These are phyloP conservation scores for Bacterosira constricta DNA, from an alignment of 108 stramenopile species.

Conservation along the genomic window DNA sequence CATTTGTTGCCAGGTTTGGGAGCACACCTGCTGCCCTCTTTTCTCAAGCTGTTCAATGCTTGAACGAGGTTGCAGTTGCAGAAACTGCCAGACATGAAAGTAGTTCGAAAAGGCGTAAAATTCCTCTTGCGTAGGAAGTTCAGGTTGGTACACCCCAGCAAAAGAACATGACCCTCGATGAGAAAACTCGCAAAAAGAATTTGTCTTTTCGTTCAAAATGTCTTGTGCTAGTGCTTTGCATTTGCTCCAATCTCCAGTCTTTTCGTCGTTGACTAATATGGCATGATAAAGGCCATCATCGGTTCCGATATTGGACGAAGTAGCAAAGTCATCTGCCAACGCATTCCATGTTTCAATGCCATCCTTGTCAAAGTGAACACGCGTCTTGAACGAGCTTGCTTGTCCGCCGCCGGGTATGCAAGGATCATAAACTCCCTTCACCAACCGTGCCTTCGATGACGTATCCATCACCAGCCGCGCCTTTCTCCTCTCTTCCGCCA, in stretches of 20 bases:
- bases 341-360: constrained; percentile 47
- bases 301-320: constrained; percentile 7
- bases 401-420: constrained; percentile 70
- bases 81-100: constrained; percentile 60
- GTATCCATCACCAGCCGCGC: constrained; percentile 45
- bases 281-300: constrained; percentile 54
- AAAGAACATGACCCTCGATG: constrained; percentile 89
- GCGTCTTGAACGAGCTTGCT: constrained; percentile 50
- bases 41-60: constrained; percentile 48
- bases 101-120: constrained; percentile 84
- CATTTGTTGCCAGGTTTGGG: constrained; percentile 52
- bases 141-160: constrained; percentile 92
- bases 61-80: constrained; percentile 52
- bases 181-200: constrained; percentile 87
- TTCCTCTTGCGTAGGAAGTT: constrained; percentile 71
- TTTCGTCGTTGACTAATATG: constrained; percentile 53
- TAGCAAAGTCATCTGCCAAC: constrained; percentile 29
- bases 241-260: constrained; percentile 52
- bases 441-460: constrained; percentile 18
- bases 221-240: constrained; percentile 54
- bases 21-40: constrained; percentile 63
- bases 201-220: constrained; percentile 54
- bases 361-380: constrained; percentile 45
- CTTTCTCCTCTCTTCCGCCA: constrained; percentile 56
- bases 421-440: constrained; percentile 68